Percentiles rank a stretch among this genome's conserved stretches.
Evolutionary conservation across 345 rosid genomes (phyloP).

Genomic region (Acer campestre): DNA sequence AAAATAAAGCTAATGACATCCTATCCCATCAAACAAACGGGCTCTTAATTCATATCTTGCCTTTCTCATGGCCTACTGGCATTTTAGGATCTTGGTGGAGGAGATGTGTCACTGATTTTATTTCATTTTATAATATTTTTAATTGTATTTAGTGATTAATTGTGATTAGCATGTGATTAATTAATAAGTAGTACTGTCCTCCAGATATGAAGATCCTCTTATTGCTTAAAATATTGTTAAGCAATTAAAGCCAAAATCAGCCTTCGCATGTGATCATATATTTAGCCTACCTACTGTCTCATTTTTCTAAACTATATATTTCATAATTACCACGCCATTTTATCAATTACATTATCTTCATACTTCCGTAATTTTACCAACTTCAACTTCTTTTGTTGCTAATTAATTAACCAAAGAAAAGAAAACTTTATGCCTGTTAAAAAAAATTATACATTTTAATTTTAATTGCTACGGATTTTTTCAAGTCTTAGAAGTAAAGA

Average conservation of each 20-base stretch:
- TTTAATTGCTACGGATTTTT: too few relatives aligned
- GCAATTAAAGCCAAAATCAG: constrained; percentile 21
- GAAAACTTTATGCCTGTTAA: too few relatives aligned
- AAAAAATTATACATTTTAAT: too few relatives aligned
- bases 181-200: constrained; percentile 14
- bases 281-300: constrained; percentile 25
- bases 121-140: neutral
- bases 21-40: too few relatives aligned
- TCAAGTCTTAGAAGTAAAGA: too few relatives aligned
- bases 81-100: constrained; percentile 3
- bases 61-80: neutral
- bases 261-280: constrained; percentile 38
- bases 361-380: neutral
- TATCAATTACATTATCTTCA: neutral
- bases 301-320: constrained; percentile 10
- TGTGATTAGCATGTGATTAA: constrained; percentile 12
- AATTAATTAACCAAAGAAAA: too few relatives aligned
- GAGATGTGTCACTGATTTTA: neutral
- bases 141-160: constrained; percentile 19
- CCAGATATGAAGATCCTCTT: constrained; percentile 27
- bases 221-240: constrained; percentile 10
- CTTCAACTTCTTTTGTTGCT: neutral
- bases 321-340: neutral
- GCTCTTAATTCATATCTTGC: neutral
- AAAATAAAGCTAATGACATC: too few relatives aligned